A percentile compares a stretch with the other conserved stretches of the same genome.
Evolutionary conservation across 345 rosid genomes (phyloP).

Genomic region (Rhodamnia argentea): DNA sequence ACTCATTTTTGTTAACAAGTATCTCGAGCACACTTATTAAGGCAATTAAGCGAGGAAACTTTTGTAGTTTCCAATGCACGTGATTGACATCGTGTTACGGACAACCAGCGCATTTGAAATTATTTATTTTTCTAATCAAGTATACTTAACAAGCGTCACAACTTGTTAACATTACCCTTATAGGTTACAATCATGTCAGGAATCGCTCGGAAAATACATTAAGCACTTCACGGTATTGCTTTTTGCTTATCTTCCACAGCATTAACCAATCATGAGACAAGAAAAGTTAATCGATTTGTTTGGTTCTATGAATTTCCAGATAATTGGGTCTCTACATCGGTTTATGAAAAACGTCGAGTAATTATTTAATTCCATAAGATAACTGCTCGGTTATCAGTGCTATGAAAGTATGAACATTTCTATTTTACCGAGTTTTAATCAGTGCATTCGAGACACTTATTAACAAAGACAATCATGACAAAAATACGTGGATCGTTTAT

Average conservation of each 20-base stretch:
- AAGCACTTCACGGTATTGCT: not conserved
- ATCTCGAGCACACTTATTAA: not conserved
- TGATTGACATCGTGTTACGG: not conserved
- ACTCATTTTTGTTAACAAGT: not conserved
- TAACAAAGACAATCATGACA: not conserved
- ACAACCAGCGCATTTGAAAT: not conserved
- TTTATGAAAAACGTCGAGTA: not conserved
- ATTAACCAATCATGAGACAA: not conserved
- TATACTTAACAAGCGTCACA: not conserved
- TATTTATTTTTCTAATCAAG: not conserved
- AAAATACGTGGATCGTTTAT: not conserved
- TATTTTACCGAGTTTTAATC: not conserved
- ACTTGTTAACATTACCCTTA: not conserved
- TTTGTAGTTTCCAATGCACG: not conserved
- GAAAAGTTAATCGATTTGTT: not conserved
- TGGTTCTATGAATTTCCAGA: not conserved
- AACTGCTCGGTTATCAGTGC: not conserved
- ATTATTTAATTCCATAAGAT: too few species aligned
- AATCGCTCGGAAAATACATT: not conserved
- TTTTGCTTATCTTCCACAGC: not conserved
- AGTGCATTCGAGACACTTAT: not conserved
- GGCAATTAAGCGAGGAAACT: not conserved
- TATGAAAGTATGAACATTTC: not conserved
- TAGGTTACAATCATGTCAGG: not conserved
- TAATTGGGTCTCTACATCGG: fast-evolving